Conservation (phyloP, 2,329 filamentous ascomycete genomes). For the Hypocreales sp. region DNA sequence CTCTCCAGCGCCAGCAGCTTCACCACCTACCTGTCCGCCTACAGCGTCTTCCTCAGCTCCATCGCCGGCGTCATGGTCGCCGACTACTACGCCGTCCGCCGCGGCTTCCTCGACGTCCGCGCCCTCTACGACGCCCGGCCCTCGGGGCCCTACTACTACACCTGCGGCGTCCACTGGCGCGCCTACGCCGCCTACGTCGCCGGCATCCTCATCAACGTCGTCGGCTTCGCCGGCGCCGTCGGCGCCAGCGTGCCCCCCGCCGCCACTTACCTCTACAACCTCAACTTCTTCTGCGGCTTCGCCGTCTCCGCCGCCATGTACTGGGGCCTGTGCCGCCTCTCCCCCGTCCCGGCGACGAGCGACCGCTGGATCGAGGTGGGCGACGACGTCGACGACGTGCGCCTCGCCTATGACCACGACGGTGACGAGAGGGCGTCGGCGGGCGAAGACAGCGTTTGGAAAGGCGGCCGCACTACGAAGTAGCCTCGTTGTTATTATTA, state of each 20-base stretch:
- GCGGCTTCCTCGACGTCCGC: conserved; percentile 63
- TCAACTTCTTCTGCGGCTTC: conserved; percentile 85
- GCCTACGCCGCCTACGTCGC: conserved; percentile 70
- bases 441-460: too few species aligned
- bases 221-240: conserved; percentile 76
- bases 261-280: conserved; percentile 72
- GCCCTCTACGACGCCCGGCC: conserved; percentile 62
- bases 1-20: conserved; percentile 65
- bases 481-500: too few species aligned
- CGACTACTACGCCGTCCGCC: conserved; percentile 79
- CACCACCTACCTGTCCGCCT: conserved; percentile 81
- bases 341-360: conserved; percentile 59
- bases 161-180: conserved; percentile 63
- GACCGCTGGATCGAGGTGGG: conserved; percentile 65
- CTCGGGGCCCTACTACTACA: conserved; percentile 58
- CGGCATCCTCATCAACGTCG: conserved; percentile 79
- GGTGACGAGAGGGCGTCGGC: conserved; percentile 17
- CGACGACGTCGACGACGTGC: conserved; percentile 40
- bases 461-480: too few species aligned
- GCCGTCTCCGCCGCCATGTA: conserved; percentile 53
- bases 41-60: conserved; percentile 85
- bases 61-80: conserved; percentile 83
- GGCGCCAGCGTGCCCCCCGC: conserved; percentile 56
- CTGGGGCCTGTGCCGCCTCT: conserved; percentile 52
- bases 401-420: conserved; percentile 27